phyloP scores from a whole-genome alignment of 129 eudicot genomes.

The Kitagawia praeruptora region DNA sequence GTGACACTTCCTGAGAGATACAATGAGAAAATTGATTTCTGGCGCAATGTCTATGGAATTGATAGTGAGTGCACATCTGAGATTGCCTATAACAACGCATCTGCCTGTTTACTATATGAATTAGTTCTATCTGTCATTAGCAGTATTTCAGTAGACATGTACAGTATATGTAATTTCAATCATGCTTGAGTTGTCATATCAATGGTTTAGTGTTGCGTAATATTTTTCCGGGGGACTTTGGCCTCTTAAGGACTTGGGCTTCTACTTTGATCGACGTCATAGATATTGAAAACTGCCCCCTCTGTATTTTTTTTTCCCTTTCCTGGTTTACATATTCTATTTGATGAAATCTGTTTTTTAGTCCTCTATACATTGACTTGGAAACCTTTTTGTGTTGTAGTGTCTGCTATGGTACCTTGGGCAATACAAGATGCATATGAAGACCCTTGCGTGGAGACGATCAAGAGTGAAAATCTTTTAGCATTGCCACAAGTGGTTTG shows the following conservation, averaged over 20 bases:
- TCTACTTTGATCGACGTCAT: neutral
- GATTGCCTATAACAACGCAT: neutral
- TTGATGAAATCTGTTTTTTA: neutral
- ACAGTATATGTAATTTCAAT: neutral
- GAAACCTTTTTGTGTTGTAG: neutral
- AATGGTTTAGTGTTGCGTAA: neutral
- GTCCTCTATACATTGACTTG: neutral
- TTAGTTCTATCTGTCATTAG: neutral
- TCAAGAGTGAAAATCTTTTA: neutral
- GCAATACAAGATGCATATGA: neutral
- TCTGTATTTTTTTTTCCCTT: neutral
- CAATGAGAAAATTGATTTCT: constrained; percentile 71
- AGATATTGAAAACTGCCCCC: neutral
- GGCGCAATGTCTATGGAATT: constrained; percentile 95
- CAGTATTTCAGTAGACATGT: neutral
- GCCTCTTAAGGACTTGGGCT: neutral
- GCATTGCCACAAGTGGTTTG: constrained; percentile 3
- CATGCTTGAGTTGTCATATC: neutral
- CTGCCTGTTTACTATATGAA: neutral
- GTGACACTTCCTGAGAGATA: constrained; percentile 87
- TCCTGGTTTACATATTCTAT: neutral
- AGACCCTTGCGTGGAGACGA: neutral
- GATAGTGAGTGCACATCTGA: constrained; percentile 57
- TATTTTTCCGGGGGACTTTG: neutral
- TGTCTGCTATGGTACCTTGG: constrained; percentile 4